Base-by-base conservation (phyloP, 2,329 filamentous ascomycete genomes). In the Alternaria sp. region DNA sequence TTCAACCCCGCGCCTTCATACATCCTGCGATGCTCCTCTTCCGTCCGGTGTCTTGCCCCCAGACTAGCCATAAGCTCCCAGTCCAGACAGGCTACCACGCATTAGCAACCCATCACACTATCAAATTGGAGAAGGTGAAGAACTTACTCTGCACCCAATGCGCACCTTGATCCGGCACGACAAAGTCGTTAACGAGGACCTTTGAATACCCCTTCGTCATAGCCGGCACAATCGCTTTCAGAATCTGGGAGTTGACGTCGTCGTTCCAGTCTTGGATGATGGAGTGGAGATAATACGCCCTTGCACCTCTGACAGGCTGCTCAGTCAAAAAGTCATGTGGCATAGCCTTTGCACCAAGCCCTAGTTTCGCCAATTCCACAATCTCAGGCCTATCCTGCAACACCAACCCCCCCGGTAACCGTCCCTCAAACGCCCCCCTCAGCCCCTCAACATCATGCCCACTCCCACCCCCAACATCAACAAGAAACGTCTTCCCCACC, bases 281-380 rank as follows among this genome's bases (percentile, higher is more conserved):
- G 11, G 67, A 71, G 51, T 74, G 71, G 0, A 77, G 59, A 51
- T 67, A 76, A 44, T 77, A 77, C 4, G 70, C 70, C 12, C 74
- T 67, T 3, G 73, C 73, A 19, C 65, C 79, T 70, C 80, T 77
- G 0, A 81, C 65, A 73, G 73, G 70, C 49, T 75, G 72, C 36
- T 71, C 64, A 4, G 67, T 71, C 47, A 74, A 26, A 49, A 75
- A 82, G 55, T 83, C 79, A 40, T 82, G 78, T 1, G 68, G 55
- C 72, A 78, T 77, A 2, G 23, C 57, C 47, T 78, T 71, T 6
- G 78, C 70, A 0, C 70, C 57, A 9, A 67, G 54, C 17, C 79
- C 51, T 0, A 70, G 32, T 7, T 67, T 56, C 11, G 78, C 73
- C 7, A 71, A 43, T 32, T 62, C 47, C 6, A 76, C 58, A 2